Base-by-base conservation (phyloP, 2,329 filamentous ascomycete genomes). In the Elsinoe fawcettii region DNA sequence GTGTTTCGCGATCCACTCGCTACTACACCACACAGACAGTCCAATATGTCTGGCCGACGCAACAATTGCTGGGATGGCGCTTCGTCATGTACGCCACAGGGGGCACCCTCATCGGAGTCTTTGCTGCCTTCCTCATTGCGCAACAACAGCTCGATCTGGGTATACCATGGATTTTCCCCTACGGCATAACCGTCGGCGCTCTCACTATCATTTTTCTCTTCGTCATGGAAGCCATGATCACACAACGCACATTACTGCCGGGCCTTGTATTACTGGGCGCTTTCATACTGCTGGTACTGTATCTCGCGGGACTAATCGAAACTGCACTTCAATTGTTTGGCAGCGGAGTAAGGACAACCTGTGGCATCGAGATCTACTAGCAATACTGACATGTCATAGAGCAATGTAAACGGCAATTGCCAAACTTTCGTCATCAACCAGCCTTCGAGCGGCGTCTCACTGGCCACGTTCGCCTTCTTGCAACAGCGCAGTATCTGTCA, bases 101-200 rank as follows among this genome's bases (percentile, higher is more conserved):
- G 9, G 75, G 79, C 23, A 77, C 77, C 55, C 77, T 82, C 56
- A 71, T 85, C 1, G 82, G 82, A 6, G 76, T 85, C 43, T 83
- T 80, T 64, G 77, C 80, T 16, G 77, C 77, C 69, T 84, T 85
- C 63, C 79, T 85, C 67, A 63, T 71, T 1, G 78, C 83, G 20
- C 82, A 85, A 68, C 71, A 76, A 37, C 74, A 77, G 43, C 73
- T 85, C 67, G 65, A 72, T 23, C 63, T 82, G 23, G 79, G 76
- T n/a, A 78, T 77, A 58, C 82, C 82, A 66, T 85, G 82, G 82
- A 75, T 85, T 61, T 82, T 85, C 71, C 82, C 82, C 25, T 85
- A 79, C 69, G 82, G 81, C 69, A 77, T 85, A 55, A 78, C 80
- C 14, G 75, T 79, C 62, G 78, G 80, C 66, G 68, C 75, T 2